Evolutionary conservation across 805 yeast species (phyloP).

Genomic region (Ogataea angusta): DNA sequence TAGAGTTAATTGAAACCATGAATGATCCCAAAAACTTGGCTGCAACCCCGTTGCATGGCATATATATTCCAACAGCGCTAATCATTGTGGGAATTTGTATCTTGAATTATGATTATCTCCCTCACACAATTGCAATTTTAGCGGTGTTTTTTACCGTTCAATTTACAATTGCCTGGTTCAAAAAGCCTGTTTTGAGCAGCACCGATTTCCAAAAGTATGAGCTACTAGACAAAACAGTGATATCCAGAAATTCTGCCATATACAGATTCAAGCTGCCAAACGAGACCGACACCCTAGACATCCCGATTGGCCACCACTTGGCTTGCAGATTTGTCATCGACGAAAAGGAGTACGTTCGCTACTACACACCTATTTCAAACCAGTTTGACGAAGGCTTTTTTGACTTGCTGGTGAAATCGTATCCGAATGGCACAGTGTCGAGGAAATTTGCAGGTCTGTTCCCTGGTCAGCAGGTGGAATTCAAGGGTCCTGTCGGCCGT

Average conservation of each 20-base stretch:
- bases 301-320: slow-evolving; percentile 75
- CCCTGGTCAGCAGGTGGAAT: slow-evolving; percentile 64
- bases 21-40: slow-evolving; percentile 43
- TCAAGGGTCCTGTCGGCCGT: slow-evolving; percentile 79
- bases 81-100: slow-evolving; percentile 58
- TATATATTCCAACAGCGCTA: slow-evolving; percentile 64
- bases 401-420: slow-evolving; percentile 74
- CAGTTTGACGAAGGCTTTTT: slow-evolving; percentile 69
- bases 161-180: slow-evolving; percentile 34
- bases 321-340: slow-evolving; percentile 50
- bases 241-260: slow-evolving; percentile 68
- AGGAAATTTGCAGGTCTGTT: slow-evolving; percentile 59
- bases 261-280: slow-evolving; percentile 66
- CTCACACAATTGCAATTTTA: slow-evolving; percentile 40
- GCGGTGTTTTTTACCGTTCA: slow-evolving; percentile 37
- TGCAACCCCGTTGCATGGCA: slow-evolving; percentile 72
- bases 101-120: slow-evolving; percentile 48
- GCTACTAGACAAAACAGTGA: slow-evolving; percentile 67
- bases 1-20: neutral
- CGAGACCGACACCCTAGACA: slow-evolving; percentile 56
- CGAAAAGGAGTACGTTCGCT: slow-evolving; percentile 56
- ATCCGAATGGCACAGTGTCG: slow-evolving; percentile 68
- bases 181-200: slow-evolving; percentile 41
- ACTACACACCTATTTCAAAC: slow-evolving; percentile 75
- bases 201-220: slow-evolving; percentile 64